phyloP scores from a whole-genome alignment of 495 filamentous ascomycete genomes.

The Podospora australis region DNA sequence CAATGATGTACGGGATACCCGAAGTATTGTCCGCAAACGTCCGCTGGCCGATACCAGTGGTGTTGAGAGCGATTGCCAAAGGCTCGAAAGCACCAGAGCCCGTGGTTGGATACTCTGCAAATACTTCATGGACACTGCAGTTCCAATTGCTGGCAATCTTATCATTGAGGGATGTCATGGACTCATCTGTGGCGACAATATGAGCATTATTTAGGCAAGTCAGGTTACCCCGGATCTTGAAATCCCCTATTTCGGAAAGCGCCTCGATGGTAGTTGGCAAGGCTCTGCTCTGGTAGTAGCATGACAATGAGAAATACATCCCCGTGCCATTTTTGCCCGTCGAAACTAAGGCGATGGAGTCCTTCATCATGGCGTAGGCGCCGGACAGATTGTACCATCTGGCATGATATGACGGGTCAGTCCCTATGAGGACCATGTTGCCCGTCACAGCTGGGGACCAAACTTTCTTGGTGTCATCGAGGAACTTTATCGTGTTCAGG shows the following conservation, averaged over 20 bases:
- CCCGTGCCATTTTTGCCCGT: slow-evolving; percentile 22
- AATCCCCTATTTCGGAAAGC: slow-evolving; percentile 41
- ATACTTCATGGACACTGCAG: slow-evolving; percentile 45
- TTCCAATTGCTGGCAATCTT: slow-evolving; percentile 38
- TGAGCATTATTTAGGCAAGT: slow-evolving; percentile 42
- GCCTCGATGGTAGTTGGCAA: slow-evolving; percentile 28
- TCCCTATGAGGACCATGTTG: slow-evolving; percentile 28
- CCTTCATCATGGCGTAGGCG: slow-evolving; percentile 24
- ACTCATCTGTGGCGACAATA: slow-evolving; percentile 33
- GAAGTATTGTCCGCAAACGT: slow-evolving; percentile 35
- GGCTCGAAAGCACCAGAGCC: slow-evolving; percentile 38
- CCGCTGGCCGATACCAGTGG: slow-evolving; percentile 31
- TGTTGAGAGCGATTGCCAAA: slow-evolving; percentile 40
- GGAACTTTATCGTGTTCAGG: slow-evolving; percentile 21
- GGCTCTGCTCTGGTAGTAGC: slow-evolving; percentile 22
- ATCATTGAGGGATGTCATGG: slow-evolving; percentile 37
- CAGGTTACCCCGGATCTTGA: slow-evolving; percentile 35
- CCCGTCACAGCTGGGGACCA: slow-evolving; percentile 29
- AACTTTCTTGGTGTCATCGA: slow-evolving; percentile 23
- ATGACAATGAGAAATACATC: slow-evolving; percentile 29
- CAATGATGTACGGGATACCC: slow-evolving; percentile 46
- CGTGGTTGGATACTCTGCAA: slow-evolving; percentile 36
- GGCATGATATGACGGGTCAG: slow-evolving; percentile 25
- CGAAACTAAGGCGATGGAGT: slow-evolving; percentile 21
- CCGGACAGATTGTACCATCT: slow-evolving; percentile 21